Evolutionary conservation across 345 rosid species (phyloP), one percentile per base, ranked within the genome.

Genomic region (Boechera retrofracta): DNA sequence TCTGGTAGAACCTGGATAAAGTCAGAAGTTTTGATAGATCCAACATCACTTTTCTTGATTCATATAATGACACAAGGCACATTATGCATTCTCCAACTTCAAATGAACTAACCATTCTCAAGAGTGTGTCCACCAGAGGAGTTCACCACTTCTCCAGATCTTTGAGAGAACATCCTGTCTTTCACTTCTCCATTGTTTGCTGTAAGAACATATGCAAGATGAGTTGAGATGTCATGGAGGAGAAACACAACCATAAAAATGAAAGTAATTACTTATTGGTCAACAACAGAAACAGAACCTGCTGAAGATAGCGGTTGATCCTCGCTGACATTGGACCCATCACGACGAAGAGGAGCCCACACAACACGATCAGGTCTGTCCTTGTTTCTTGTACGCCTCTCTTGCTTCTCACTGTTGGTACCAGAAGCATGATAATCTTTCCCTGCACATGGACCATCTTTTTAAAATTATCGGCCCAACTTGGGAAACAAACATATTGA

Each of bases 351-450:
- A 66, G 91, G 88, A 77, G 92, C 79, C 97, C 94, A 85, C 36
- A 87, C 84, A 67, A 18, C 60, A 74, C 88, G 94, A 85, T 89
- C 94, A 69, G 89, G 91, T 66, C 91, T 87, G 66, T 89, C 97
- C 83, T 76, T 89, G 79, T 86, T 85, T 77, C 86, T 81, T 28
- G 79, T 73, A 48, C 68, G 84, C 72, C 86, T 85, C 68, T 85
- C 87, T 71, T 74, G 86, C 83, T 84, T 88, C 78, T 82, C 87
- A 78, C 65, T 61, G 38, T 18, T 56, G 80, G 80, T 32, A 69
- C 80, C 85, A 35, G 76, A 77, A 64, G 79, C 85, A 74, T 79
- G 79, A 31, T 64, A 53, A 21, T 85, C 88, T 71, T 83, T 87
- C 59, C 84, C 86, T 60, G 75, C 69, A 79, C 65, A 76, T 81